These are phyloP conservation scores for Polymyxa betae DNA, from an alignment of 208 protist species.

Conservation along the genomic window DNA sequence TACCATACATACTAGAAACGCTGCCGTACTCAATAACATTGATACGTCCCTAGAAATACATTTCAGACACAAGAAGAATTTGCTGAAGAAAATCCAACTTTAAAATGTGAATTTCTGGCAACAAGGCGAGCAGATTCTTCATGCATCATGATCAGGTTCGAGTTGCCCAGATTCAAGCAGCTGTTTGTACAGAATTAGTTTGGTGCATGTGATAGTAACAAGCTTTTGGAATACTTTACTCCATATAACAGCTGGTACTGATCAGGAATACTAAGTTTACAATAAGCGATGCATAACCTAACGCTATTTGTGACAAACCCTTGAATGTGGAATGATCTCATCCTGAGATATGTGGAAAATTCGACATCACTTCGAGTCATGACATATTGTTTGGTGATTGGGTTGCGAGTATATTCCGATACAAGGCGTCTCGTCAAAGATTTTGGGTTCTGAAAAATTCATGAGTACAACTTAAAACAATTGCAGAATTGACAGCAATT, in stretches of 20 bases:
- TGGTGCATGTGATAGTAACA: neutral
- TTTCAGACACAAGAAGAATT: too few species aligned
- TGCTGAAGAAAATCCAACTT: too few species aligned
- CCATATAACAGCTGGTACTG: constrained; percentile 25
- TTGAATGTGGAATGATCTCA: constrained; percentile 39
- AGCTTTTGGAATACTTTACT: neutral
- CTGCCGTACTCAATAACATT: constrained; percentile 30
- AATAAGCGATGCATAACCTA: neutral
- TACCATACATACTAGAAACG: constrained; percentile 45
- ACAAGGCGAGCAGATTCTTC: neutral
- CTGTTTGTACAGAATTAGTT: neutral
- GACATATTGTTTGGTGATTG: neutral
- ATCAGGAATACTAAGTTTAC: neutral
- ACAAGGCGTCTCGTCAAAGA: constrained; percentile 13
- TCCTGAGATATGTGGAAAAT: constrained; percentile 27
- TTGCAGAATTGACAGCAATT: neutral
- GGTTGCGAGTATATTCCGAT: constrained; percentile 4
- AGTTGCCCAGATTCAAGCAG: constrained; percentile 48
- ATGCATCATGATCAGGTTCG: constrained; percentile 49
- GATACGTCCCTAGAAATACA: neutral
- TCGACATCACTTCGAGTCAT: constrained; percentile 13
- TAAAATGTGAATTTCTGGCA: constrained; percentile 43
- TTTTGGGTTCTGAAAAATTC: constrained; percentile 2
- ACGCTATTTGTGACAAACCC: neutral
- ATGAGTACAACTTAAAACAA: neutral